Conservation (phyloP, 495 filamentous ascomycete species). For the Penicillium desertorum region DNA sequence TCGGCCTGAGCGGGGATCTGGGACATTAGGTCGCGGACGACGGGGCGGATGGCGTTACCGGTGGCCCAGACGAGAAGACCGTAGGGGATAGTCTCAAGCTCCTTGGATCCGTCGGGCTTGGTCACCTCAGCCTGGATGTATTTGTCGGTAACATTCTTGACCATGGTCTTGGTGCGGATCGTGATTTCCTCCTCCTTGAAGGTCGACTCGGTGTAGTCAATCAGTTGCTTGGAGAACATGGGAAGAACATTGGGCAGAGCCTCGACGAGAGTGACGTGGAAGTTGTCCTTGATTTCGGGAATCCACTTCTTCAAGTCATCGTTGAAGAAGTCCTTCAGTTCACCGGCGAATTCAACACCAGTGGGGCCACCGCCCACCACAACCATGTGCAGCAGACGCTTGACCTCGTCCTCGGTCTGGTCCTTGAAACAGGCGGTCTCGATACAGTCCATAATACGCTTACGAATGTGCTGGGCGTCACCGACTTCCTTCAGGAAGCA, state of each 20-base stretch:
- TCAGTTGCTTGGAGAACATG: constrained; percentile 98
- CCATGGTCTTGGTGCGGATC: constrained; percentile 97
- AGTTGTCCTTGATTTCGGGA: constrained; percentile 88
- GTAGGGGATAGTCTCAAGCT: constrained; percentile 79
- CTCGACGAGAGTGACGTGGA: constrained; percentile 96
- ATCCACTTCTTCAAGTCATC: constrained; percentile 97
- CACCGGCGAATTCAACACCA: constrained; percentile 96
- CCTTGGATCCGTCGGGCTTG: constrained; percentile 83
- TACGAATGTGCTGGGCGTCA: constrained; percentile 93
- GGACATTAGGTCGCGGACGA: constrained; percentile 86
- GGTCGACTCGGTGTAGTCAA: constrained; percentile 98
- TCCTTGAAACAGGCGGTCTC: constrained; percentile 99
- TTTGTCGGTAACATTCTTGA: constrained; percentile 95
- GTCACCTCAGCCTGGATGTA: constrained; percentile 87
- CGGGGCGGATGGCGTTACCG: constrained; percentile 86
- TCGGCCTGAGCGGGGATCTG: constrained; percentile 93
- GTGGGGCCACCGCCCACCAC: constrained; percentile 98
- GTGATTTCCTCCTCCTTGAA: constrained; percentile 98
- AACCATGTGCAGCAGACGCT: constrained; percentile 97
- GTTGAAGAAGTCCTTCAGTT: constrained; percentile 98
- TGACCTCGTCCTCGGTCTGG: constrained; percentile 82
- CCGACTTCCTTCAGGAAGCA: constrained; percentile 98
- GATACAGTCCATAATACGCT: constrained; percentile 98
- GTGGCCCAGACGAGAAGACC: constrained; percentile 98
- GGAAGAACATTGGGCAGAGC: constrained; percentile 97